Percentiles rank a stretch among this genome's conserved stretches.
Conservation (phyloP, 2,329 filamentous ascomycete species). For the Gaeumannomyces tritici region DNA sequence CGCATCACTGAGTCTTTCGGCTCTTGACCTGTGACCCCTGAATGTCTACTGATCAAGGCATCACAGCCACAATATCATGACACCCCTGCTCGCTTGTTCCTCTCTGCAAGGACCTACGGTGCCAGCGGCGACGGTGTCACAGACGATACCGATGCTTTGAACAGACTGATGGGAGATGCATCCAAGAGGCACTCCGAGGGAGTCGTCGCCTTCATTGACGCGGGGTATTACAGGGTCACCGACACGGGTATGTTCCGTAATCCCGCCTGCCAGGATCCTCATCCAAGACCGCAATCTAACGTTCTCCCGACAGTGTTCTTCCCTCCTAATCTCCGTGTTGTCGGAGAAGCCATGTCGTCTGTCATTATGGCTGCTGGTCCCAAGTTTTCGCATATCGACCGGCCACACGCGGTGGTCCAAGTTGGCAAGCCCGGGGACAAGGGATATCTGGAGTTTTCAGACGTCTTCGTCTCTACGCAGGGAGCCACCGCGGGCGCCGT, state of each 20-base stretch:
- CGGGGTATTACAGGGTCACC: slow-evolving; percentile 52
- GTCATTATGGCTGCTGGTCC: slow-evolving; percentile 45
- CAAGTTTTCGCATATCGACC: slow-evolving; percentile 45
- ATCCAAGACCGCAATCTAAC: background rate
- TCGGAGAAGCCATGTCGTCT: slow-evolving; percentile 45
- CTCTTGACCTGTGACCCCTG: background rate
- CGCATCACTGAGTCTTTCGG: background rate
- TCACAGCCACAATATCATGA: slow-evolving; percentile 53
- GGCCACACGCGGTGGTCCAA: slow-evolving; percentile 53
- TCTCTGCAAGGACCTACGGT: slow-evolving; percentile 18
- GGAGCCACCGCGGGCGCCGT: slow-evolving; percentile 57
- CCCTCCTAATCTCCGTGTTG: slow-evolving; percentile 38
- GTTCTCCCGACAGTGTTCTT: slow-evolving; percentile 34
- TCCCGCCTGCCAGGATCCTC: background rate
- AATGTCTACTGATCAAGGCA: background rate
- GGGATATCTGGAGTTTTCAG: slow-evolving; percentile 59
- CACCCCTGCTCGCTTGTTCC: slow-evolving; percentile 44
- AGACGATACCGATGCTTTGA: slow-evolving; percentile 49
- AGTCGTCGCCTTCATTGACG: slow-evolving; percentile 50
- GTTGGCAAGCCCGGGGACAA: slow-evolving; percentile 51
- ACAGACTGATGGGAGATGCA: background rate
- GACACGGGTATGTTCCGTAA: slow-evolving; percentile 13
- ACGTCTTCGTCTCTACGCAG: slow-evolving; percentile 58
- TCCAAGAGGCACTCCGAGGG: slow-evolving; percentile 26
- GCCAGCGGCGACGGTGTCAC: slow-evolving; percentile 40